These are phyloP conservation scores for Coprinopsis cinerea DNA, from an alignment of 768 basidiomycete genomes.

Conservation along the genomic window DNA sequence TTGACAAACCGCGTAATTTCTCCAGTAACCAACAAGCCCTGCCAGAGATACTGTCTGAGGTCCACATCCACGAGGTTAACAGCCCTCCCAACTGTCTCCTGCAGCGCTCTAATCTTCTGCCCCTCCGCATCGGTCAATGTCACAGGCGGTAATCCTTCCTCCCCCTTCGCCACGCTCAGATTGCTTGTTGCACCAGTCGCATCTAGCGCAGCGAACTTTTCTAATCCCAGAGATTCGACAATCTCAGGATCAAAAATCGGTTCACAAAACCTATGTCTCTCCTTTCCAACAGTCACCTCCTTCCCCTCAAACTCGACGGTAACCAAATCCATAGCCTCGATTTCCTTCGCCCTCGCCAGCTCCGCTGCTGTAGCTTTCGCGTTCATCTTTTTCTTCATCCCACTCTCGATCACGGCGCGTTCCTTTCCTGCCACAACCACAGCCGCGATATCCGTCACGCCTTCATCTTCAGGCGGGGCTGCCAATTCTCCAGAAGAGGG, in stretches of 20 bases:
- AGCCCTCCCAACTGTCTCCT: conserved; percentile 61
- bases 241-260: conserved; percentile 75
- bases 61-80: conserved; percentile 58
- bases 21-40: conserved; percentile 77
- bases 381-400: conserved; percentile 70
- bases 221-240: conserved; percentile 31
- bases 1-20: conserved; percentile 66
- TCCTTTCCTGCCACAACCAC: conserved; percentile 89
- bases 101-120: conserved; percentile 42
- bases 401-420: conserved; percentile 80
- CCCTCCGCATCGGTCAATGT: conserved; percentile 15
- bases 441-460: conserved; percentile 85
- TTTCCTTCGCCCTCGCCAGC: conserved; percentile 74
- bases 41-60: conserved; percentile 68
- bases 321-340: conserved; percentile 79
- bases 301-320: conserved; percentile 67
- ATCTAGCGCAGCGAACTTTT: not conserved
- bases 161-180: conserved; percentile 6
- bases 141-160: conserved; percentile 18
- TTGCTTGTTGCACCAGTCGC: too few relatives aligned
- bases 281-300: conserved; percentile 74
- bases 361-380: conserved; percentile 73
- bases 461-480: conserved; percentile 63
- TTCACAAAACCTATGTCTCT: conserved; percentile 87
- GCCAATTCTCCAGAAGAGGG: conserved; percentile 71